Evolutionary conservation across 805 yeast genomes (phyloP).

Genomic region (Candida mattraensis): DNA sequence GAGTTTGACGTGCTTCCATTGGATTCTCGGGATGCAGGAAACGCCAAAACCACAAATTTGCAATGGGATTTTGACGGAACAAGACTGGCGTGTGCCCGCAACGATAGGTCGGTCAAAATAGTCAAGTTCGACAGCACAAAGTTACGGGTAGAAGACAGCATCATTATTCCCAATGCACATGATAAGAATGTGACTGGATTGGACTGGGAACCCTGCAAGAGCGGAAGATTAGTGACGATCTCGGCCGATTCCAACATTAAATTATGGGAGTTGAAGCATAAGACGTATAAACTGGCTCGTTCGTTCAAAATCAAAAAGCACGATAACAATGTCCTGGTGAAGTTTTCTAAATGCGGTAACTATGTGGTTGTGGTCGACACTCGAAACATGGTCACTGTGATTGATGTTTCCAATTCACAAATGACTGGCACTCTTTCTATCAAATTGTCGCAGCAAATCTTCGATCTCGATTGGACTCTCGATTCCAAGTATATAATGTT

Average conservation of each 20-base stretch:
- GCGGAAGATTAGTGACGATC: conserved; percentile 43
- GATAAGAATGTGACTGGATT: conserved; percentile 40
- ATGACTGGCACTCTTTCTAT: conserved; percentile 29
- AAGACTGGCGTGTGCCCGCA: conserved; percentile 41
- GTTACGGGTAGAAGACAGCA: conserved; percentile 35
- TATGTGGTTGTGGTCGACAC: conserved; percentile 39
- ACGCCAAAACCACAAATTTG: conserved; percentile 37
- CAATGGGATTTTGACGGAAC: conserved; percentile 44
- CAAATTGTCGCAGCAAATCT: conserved; percentile 29
- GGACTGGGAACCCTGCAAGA: conserved; percentile 45
- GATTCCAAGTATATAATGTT: conserved; percentile 27
- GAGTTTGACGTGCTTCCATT: conserved; percentile 16
- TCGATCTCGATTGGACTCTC: conserved; percentile 42
- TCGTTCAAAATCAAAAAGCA: conserved; percentile 7
- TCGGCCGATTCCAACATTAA: conserved; percentile 44
- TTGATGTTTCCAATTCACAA: conserved; percentile 23
- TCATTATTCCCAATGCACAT: conserved; percentile 41
- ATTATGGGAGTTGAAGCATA: conserved; percentile 41
- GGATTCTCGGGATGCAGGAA: conserved; percentile 12
- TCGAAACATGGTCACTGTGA: conserved; percentile 33
- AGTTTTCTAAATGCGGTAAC: conserved; percentile 42
- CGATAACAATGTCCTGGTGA: conserved; percentile 24
- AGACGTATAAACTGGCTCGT: conserved; percentile 25
- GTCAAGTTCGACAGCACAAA: conserved; percentile 34
- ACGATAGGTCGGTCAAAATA: conserved; percentile 43